Conservation (phyloP, 2,329 filamentous ascomycete genomes). For the Botrytis medusae region DNA sequence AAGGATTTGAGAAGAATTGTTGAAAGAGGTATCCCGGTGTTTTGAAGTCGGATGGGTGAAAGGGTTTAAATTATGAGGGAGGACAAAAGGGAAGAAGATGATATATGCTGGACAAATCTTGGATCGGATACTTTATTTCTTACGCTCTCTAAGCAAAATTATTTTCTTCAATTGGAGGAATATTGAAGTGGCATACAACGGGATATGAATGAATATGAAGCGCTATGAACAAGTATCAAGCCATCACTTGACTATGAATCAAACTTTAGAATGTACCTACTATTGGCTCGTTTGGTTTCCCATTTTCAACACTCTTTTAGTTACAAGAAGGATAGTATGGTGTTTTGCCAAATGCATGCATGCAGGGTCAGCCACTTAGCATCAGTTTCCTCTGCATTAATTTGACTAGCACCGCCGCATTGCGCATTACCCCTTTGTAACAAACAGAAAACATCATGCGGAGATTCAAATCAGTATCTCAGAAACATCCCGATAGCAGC, state of each 20-base stretch:
- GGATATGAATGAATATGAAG: background rate
- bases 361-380: too few species aligned
- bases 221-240: background rate
- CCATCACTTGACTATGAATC: background rate
- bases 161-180: background rate
- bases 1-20: constrained; percentile 3
- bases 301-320: background rate
- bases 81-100: background rate
- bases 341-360: background rate
- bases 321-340: background rate
- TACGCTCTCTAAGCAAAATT: background rate
- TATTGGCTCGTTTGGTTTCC: background rate
- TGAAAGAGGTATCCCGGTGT: background rate
- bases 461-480: too few species aligned
- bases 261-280: background rate
- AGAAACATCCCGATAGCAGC: too few species aligned
- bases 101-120: background rate
- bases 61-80: background rate
- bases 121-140: background rate
- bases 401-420: too few species aligned
- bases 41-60: background rate
- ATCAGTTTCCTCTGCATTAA: too few species aligned
- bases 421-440: too few species aligned
- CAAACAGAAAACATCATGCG: too few species aligned
- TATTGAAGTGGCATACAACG: background rate